Conservation (phyloP, 2,329 filamentous ascomycete genomes). For the Cordyceps farinosa region DNA sequence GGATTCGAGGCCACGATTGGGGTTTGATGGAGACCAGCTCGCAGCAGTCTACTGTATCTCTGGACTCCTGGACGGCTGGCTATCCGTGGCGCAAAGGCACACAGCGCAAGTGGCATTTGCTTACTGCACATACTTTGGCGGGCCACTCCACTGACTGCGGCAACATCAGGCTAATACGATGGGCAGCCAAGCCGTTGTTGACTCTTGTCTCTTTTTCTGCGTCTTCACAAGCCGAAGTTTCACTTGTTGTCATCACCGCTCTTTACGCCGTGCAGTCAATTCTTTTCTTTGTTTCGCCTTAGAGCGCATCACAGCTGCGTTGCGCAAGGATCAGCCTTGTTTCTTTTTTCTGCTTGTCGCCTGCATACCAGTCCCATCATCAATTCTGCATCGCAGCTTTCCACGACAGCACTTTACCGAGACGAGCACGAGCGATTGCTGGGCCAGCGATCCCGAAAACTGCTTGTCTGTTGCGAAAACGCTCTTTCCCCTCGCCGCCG, state of each 20-base stretch:
- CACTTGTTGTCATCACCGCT: slow-evolving; percentile 16
- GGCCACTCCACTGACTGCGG: slow-evolving; percentile 6
- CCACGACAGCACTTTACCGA: background rate
- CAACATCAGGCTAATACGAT: slow-evolving; percentile 5
- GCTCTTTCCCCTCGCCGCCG: background rate
- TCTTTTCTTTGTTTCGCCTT: background rate
- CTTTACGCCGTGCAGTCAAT: slow-evolving; percentile 4
- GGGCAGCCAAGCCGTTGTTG: slow-evolving; percentile 10
- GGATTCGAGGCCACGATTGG: background rate
- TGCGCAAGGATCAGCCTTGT: background rate
- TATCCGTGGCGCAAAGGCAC: background rate
- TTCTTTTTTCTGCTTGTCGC: background rate
- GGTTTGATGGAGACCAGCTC: background rate
- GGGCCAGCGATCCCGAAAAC: background rate
- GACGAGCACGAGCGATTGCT: background rate
- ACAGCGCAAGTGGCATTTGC: background rate
- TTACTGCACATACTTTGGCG: background rate
- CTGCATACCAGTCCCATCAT: background rate
- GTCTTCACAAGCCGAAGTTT: slow-evolving; percentile 16
- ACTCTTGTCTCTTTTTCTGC: slow-evolving; percentile 17
- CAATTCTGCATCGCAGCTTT: background rate
- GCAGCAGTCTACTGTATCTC: background rate
- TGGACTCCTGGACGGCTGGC: background rate
- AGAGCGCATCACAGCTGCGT: background rate
- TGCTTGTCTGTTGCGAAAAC: background rate